Evolutionary conservation across 495 filamentous ascomycete species (phyloP), one percentile per base, ranked within the genome.

Genomic region (Neurospora sp.): DNA sequence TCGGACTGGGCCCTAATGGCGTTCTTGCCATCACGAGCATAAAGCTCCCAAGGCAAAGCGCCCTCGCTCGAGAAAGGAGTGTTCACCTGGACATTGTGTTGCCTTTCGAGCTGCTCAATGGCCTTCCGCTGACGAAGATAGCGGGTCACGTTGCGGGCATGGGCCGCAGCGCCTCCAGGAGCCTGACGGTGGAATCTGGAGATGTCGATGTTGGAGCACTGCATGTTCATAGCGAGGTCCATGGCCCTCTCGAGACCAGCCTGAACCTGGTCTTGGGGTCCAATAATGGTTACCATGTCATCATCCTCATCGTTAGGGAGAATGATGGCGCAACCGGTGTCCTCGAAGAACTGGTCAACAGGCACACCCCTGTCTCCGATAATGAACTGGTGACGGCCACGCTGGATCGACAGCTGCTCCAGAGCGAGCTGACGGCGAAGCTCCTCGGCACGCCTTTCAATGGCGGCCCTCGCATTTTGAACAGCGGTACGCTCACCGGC

Each of bases 321-420:
- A 61, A 98, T 88, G 65, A 98, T 89, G 48, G 91, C 87, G 82
- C 96, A 99, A 69, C 95, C 96, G 68, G 95, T 98, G 74, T 97
- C 89, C 18, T 89, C 88, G 72, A 97, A 88, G 84, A 99, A 95
- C 61, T 97, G 87, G 69, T 97, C 90, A 59, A 94, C 82, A 4
- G 92, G 90, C 72, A 90, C 87, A 40, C 91, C 93, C 70, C 88
- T 84, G 44, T 96, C 89, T 44, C 93, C 93, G 74, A 97, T 89
- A 76, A 99, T 93, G 82, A 97, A 97, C 78, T 94, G 94, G 80
- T 97, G 95, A 48, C 91, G 89, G 22, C 91, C 91, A 70, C 88
- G 90, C 74, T 92, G 89, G 76, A 99, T 89, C 1, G 88, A 85
- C 53, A 94, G 78, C 79, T 94, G 88, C 44, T 94, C 88, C 10